phyloP scores from a whole-genome alignment of 176 grass and related monocot species.

The Tillandsia fasciculata region DNA sequence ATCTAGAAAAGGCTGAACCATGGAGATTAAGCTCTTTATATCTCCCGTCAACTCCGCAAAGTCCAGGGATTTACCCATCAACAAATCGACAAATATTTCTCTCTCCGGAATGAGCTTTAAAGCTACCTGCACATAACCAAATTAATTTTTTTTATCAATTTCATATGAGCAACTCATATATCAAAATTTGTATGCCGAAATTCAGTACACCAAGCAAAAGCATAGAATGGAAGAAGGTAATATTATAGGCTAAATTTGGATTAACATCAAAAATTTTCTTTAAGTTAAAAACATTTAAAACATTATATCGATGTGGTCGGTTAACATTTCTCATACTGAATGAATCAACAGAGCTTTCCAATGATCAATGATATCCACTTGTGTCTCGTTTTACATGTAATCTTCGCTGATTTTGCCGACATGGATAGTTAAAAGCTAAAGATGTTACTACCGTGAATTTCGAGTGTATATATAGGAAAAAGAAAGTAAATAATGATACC shows the following conservation, averaged over 20 bases:
- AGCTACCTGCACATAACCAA: constrained; percentile 53
- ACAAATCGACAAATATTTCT: constrained; percentile 44
- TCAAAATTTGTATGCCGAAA: constrained; percentile 11
- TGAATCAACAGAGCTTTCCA: no score
- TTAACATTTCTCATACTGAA: no score
- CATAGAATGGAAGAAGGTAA: not conserved
- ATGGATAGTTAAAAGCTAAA: no score
- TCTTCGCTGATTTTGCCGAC: no score
- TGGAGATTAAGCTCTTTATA: constrained; percentile 30
- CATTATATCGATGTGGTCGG: no score
- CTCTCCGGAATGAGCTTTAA: constrained; percentile 59
- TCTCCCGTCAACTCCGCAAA: constrained; percentile 48
- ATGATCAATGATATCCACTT: no score
- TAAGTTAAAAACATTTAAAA: not conserved
- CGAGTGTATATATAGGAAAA: not conserved
- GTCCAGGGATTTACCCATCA: constrained; percentile 44
- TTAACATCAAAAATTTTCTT: not conserved
- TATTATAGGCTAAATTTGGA: not conserved
- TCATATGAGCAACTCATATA: constrained; percentile 24
- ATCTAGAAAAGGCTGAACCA: constrained; percentile 47
- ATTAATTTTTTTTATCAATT: no score
- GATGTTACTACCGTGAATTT: no score
- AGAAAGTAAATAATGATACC: constrained; percentile 29
- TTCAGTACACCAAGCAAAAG: not conserved
- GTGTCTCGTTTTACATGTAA: no score